These are phyloP conservation scores for Penicillium rolfsii DNA, from an alignment of 2,329 filamentous ascomycete species.

Conservation along the genomic window DNA sequence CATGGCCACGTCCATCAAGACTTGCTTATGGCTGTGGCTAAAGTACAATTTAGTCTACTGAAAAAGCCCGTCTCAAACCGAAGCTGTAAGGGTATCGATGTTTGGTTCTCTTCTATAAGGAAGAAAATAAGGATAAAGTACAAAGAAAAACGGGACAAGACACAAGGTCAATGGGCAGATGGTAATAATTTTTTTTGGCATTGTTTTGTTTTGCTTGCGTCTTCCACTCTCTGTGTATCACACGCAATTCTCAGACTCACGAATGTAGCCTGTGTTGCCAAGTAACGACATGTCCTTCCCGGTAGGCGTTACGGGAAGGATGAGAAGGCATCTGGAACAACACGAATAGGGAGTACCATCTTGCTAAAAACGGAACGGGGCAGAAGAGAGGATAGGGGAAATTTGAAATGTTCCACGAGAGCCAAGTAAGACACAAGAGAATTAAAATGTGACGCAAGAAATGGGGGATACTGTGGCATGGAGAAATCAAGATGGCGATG, in stretches of 20 bases:
- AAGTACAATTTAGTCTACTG: neutral
- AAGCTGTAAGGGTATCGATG: conserved; percentile 43
- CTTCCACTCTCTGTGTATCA: conserved; percentile 17
- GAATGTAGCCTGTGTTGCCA: conserved; percentile 2
- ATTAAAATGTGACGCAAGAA: conserved; percentile 32
- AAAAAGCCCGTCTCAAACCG: conserved; percentile 15
- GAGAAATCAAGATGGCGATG: conserved; percentile 19
- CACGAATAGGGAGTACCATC: conserved; percentile 11
- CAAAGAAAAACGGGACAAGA: conserved; percentile 29
- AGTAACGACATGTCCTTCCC: neutral
- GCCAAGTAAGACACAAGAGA: conserved; percentile 30
- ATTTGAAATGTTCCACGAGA: conserved; percentile 29
- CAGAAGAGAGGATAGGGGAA: conserved; percentile 22
- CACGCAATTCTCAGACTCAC: conserved; percentile 9
- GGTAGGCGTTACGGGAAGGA: neutral
- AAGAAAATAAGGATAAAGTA: conserved; percentile 33
- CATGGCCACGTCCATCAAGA: neutral
- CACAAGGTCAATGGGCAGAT: conserved; percentile 12
- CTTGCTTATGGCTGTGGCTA: too few species aligned
- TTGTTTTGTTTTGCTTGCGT: conserved; percentile 24
- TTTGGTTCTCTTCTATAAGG: conserved; percentile 32
- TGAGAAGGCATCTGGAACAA: neutral
- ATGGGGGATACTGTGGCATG: conserved; percentile 8
- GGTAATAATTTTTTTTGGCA: conserved; percentile 23
- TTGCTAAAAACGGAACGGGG: conserved; percentile 25